phyloP scores from a whole-genome alignment of 306 rosid genomes.

The Rubus idaeus region DNA sequence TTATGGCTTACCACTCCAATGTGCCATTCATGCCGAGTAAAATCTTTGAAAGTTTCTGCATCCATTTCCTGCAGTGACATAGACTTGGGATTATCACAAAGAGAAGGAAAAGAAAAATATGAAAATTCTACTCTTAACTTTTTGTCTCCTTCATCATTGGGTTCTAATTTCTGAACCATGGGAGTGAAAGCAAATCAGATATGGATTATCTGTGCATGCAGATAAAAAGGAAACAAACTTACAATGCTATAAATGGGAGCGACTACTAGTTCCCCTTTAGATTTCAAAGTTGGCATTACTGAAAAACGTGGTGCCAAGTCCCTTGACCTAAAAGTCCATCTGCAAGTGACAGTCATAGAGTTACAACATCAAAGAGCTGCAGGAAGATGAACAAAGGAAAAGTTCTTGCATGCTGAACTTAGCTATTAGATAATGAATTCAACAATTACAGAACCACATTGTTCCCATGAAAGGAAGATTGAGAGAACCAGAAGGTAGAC shows the following conservation, averaged over 20 bases:
- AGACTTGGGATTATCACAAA: conserved; percentile 19
- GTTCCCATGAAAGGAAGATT: conserved; percentile 2
- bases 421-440: neutral
- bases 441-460: neutral
- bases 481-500: conserved; percentile 19
- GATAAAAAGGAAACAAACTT: conserved; percentile 25
- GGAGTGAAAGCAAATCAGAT: neutral
- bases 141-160: neutral
- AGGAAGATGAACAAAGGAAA: neutral
- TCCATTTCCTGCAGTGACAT: conserved; percentile 76
- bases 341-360: conserved; percentile 34
- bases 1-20: conserved; percentile 76
- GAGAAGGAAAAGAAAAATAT: neutral
- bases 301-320: conserved; percentile 85
- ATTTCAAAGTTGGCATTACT: conserved; percentile 68
- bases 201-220: neutral
- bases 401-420: neutral
- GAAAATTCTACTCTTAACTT: neutral
- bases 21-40: conserved; percentile 74
- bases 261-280: conserved; percentile 51
- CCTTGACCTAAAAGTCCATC: conserved; percentile 95
- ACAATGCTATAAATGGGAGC: conserved; percentile 87
- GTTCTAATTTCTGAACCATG: neutral
- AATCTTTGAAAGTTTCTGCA: conserved; percentile 80
- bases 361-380: neutral